phyloP scores from a whole-genome alignment of 2,329 filamentous ascomycete genomes.

The Curvularia hawaiiensis region DNA sequence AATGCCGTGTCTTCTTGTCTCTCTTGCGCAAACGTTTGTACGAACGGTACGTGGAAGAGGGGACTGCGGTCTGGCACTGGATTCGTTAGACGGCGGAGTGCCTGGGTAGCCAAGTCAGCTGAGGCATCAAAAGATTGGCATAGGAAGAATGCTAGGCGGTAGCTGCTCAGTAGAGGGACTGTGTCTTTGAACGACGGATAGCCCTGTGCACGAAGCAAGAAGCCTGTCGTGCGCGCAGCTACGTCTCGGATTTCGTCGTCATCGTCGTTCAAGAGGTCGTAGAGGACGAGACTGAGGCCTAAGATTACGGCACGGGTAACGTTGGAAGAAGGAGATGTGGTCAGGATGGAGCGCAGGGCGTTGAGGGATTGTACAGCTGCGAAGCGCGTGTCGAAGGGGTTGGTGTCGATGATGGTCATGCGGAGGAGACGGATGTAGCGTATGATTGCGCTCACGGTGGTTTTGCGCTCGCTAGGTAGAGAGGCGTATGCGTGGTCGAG shows the following conservation, averaged over 20 bases:
- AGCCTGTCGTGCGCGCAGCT: slow-evolving; percentile 59
- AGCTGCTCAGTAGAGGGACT: slow-evolving; percentile 57
- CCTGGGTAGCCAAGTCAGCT: slow-evolving; percentile 41
- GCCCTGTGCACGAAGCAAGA: slow-evolving; percentile 49
- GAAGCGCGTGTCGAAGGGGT: slow-evolving; percentile 67
- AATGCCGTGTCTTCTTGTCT: slow-evolving; percentile 65
- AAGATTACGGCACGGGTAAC: slow-evolving; percentile 25
- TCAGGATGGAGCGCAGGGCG: slow-evolving; percentile 46
- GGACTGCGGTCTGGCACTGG: slow-evolving; percentile 11
- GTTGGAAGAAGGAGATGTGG: slow-evolving; percentile 17
- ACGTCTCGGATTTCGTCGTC: slow-evolving; percentile 83
- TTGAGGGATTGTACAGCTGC: slow-evolving; percentile 63
- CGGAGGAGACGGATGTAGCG: slow-evolving; percentile 40
- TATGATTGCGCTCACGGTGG: slow-evolving; percentile 17
- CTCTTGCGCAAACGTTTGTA: slow-evolving; percentile 35
- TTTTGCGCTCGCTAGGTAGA: slow-evolving; percentile 10
- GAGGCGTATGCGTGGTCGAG: slow-evolving; percentile 33
- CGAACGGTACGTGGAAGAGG: slow-evolving; percentile 19
- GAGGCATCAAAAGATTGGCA: slow-evolving; percentile 37
- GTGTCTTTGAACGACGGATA: slow-evolving; percentile 37
- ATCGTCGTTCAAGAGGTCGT: slow-evolving; percentile 70
- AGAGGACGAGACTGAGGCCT: slow-evolving; percentile 52
- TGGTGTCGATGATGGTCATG: slow-evolving; percentile 39
- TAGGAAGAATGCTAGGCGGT: slow-evolving; percentile 45
- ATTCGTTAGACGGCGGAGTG: slow-evolving; percentile 48